Evolutionary conservation across 257 asterid genomes (phyloP), one percentile per base, ranked within the genome.

Genomic region (Lithospermum erythrorhizon): DNA sequence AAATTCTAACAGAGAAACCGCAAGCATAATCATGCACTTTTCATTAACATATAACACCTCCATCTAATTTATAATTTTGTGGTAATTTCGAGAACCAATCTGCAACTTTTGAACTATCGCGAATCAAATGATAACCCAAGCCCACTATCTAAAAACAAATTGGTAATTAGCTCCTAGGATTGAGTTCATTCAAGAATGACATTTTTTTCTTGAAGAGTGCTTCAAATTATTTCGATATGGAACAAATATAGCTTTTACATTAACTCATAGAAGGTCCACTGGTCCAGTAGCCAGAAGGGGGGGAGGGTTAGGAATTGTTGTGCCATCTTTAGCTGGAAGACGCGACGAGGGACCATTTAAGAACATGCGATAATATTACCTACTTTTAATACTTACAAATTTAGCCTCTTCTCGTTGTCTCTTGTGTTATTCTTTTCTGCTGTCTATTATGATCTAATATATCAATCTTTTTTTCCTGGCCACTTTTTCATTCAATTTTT

Each of bases 351-450:
- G 67, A 61, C 73, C 68, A 65, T 68, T 59, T 14, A 19, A 64
- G n/a, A 57, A 27, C 18, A 61, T 60, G 59, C 45, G 8, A 32
- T 15, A 58, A 32, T 15, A 58, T 49, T 6, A 55, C 47, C 4
- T 25, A 25, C 35, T 59, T 58, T 63, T 62, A 45, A 63, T 59
- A 11, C 69, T 37, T 14, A 22, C 22, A 29, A 25, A 35, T 57
- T 56, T 52, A 48, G 70, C 13, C 45, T 70, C 58, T 59, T 71
- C 17, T 58, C 29, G 57, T 72, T 74, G 74, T 75, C 74, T 70
- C 72, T 69, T 76, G 72, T 73, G 65, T 70, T 67, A 58, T 62
- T 67, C 59, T 67, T 59, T 52, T 61, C 1, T 67, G 55, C 66
- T 70, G 83, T 62, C 74, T 51, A 19, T 55, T 15, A 24, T 55